phyloP scores from a whole-genome alignment of 2,329 filamentous ascomycete genomes.

The Colletotrichum siamense region DNA sequence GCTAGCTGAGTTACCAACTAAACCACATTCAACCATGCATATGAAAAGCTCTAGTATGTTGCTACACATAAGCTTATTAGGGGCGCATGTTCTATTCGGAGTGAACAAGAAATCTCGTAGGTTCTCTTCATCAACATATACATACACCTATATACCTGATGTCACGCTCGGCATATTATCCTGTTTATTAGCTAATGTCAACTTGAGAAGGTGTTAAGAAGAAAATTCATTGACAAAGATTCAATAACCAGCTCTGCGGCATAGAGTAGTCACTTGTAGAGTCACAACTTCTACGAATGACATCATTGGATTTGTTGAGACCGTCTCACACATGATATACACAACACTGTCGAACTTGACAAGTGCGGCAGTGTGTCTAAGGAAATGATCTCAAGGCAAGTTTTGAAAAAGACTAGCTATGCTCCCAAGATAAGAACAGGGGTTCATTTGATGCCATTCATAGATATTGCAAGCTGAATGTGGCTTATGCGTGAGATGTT shows the following conservation, averaged over 20 bases:
- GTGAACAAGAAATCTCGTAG: background rate
- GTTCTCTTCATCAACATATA: no score
- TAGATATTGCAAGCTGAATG: background rate
- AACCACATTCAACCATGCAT: accelerated
- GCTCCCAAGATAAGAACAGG: background rate
- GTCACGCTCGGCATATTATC: no score
- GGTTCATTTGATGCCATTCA: background rate
- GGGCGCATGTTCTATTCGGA: background rate
- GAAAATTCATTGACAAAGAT: no score
- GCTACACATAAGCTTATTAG: background rate
- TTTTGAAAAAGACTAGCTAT: background rate
- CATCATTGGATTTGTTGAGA: background rate
- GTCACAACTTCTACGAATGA: background rate
- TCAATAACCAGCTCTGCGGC: no score
- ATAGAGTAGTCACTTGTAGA: accelerated
- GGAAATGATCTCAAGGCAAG: accelerated
- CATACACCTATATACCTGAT: no score
- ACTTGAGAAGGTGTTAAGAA: no score
- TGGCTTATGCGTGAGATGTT: background rate
- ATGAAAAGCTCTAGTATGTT: background rate
- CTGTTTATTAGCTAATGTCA: no score
- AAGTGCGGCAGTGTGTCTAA: background rate
- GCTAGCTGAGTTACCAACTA: background rate
- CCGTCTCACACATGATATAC: background rate
- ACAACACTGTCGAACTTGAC: background rate